phyloP scores from a whole-genome alignment of 306 rosid genomes.

The Vicia sativa region DNA sequence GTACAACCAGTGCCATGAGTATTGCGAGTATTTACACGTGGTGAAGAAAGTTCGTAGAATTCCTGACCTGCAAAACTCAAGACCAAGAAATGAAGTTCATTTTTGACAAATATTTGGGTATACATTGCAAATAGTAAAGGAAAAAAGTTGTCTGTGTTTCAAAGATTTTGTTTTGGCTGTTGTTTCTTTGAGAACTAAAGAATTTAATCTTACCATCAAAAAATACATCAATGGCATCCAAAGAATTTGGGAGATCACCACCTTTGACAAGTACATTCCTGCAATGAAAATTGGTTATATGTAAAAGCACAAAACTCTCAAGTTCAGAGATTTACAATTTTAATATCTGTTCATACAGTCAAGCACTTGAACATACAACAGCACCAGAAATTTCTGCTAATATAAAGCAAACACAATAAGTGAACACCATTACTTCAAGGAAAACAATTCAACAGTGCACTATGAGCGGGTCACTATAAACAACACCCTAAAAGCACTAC shows the following conservation, averaged over 20 bases:
- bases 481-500: neutral
- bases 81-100: constrained; percentile 38
- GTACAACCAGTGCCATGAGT: constrained; percentile 97
- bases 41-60: constrained; percentile 64
- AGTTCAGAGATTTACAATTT: neutral
- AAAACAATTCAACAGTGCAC: constrained; percentile 23
- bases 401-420: neutral
- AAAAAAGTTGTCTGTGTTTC: neutral
- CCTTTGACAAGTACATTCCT: constrained; percentile 96
- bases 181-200: constrained; percentile 27
- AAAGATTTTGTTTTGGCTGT: constrained; percentile 18
- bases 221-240: constrained; percentile 80
- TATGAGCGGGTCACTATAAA: constrained; percentile 6
- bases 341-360: constrained; percentile 21
- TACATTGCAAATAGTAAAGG: constrained; percentile 13
- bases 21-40: constrained; percentile 71
- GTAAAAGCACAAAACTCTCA: constrained; percentile 22
- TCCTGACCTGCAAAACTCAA: constrained; percentile 64
- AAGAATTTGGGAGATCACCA: constrained; percentile 88
- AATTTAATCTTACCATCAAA: constrained; percentile 65
- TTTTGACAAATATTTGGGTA: constrained; percentile 35
- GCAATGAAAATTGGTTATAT: constrained; percentile 37
- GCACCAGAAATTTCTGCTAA: constrained; percentile 4
- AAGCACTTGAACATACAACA: constrained; percentile 22
- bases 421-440: constrained; percentile 1